Base-by-base conservation (phyloP, 176 grass and related monocot species). In the Leersia perrieri region DNA sequence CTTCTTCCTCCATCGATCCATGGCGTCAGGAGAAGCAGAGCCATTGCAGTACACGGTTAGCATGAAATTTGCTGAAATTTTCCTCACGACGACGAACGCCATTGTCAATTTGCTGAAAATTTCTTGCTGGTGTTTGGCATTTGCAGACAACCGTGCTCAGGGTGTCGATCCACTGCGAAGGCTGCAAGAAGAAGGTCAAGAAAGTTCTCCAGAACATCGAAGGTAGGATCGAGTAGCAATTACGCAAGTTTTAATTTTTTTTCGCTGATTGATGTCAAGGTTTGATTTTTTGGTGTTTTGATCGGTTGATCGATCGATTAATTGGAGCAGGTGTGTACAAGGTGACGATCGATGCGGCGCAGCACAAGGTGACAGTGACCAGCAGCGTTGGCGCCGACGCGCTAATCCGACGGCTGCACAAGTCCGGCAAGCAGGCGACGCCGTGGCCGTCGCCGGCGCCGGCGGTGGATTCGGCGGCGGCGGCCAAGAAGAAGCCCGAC, bases 101-200 rank as follows among this genome's bases (percentile, higher is more conserved):
- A 25, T 25, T 77, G 33, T 41, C 25, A n/a, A 22, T 27, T 28
- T 57, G 60, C 68, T 73, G 22, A 63, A 68, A 26, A 14, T 55
- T 18, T 78, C 29, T 79, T 34, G 41, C 38, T 68, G 60, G 53
- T 26, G 1, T 18, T 20, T 10, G 12, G 5, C 30, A 9, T 13
- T 39, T 78, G 65, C 82, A 98, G 95, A 94, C 90, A 78, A 85
- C 89, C 9, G 81, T 76, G 80, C 79, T 98, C 51, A 89, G 87
- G 62, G 92, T 94, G 60, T 92, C 95, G 49, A 90, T 98, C 76
- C 95, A 98, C 82, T 98, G 95, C 75, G 92, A 94, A 77, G 95
- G 95, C 5, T 98, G 95, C 90, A 92, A 86, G 88, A 98, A 90
- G 81, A 94, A 98, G 80, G 95, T 98, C n/a, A 92, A 70, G 87